Percentiles rank a stretch among this genome's conserved stretches.
phyloP scores from a whole-genome alignment of 352 stramenopile genomes.

The Globisporangium takayamanum region DNA sequence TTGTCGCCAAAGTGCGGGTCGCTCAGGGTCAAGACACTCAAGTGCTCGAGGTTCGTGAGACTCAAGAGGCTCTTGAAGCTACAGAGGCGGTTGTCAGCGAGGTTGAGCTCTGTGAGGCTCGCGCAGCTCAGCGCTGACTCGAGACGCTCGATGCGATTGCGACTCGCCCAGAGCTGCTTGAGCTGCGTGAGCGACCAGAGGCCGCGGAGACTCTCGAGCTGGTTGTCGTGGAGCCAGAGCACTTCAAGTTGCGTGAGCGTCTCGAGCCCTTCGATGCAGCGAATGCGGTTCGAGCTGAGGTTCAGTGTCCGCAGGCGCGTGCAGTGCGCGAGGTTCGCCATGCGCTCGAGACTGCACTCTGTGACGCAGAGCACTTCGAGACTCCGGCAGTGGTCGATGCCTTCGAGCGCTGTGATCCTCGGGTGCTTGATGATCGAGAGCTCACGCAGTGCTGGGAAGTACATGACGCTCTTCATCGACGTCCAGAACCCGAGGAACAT shows the following conservation, averaged over 20 bases:
- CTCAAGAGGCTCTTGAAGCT: constrained; percentile 85
- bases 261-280: constrained; percentile 44
- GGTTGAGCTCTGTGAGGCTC: constrained; percentile 73
- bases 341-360: constrained; percentile 51
- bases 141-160: constrained; percentile 69
- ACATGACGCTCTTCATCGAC: constrained; percentile 57
- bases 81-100: constrained; percentile 76
- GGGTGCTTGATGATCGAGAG: constrained; percentile 75
- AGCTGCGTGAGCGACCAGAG: constrained; percentile 47
- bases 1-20: constrained; percentile 90
- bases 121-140: constrained; percentile 51
- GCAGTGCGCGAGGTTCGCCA: constrained; percentile 40
- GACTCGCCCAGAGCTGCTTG: constrained; percentile 62
- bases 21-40: constrained; percentile 62
- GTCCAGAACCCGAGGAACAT: constrained; percentile 79
- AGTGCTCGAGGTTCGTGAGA: constrained; percentile 57
- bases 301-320: constrained; percentile 55
- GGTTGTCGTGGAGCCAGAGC: constrained; percentile 84
- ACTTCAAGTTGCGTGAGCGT: constrained; percentile 51
- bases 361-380: constrained; percentile 62
- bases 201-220: constrained; percentile 44
- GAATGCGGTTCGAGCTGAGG: constrained; percentile 64
- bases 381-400: constrained; percentile 35
- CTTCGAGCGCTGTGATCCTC: constrained; percentile 51
- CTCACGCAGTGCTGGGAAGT: constrained; percentile 57